phyloP scores from a whole-genome alignment of 345 rosid genomes.

The Populus alba region DNA sequence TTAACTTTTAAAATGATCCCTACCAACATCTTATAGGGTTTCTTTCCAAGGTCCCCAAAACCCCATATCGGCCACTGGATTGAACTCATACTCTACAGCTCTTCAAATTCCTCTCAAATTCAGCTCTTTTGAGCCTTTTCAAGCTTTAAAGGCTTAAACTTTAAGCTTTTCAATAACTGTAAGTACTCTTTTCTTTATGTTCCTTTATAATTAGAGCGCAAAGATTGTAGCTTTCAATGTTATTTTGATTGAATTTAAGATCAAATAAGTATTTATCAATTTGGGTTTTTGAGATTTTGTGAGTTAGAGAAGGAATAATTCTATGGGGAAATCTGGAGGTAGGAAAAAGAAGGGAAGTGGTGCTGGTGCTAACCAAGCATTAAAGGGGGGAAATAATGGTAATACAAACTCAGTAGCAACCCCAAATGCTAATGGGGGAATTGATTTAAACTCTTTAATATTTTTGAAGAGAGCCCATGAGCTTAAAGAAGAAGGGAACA shows the following conservation, averaged over 20 bases:
- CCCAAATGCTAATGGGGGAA: constrained; percentile 55
- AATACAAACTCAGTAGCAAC: constrained; percentile 17
- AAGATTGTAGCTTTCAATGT: not conserved
- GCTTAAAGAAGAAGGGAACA: constrained; percentile 95
- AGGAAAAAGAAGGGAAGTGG: constrained; percentile 68
- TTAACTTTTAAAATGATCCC: not conserved
- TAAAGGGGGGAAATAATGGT: constrained; percentile 30
- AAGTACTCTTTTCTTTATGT: not conserved
- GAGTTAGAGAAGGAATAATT: not conserved
- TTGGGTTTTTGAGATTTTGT: not conserved
- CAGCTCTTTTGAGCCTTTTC: not conserved
- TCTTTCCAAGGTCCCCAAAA: not conserved
- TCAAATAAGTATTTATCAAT: not conserved
- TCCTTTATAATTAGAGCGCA: not conserved
- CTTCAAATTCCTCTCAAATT: not conserved
- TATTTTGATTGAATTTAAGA: not conserved
- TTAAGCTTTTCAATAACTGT: constrained; percentile 4
- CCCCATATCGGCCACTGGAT: not conserved
- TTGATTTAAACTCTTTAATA: constrained; percentile 66
- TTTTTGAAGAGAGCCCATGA: constrained; percentile 84
- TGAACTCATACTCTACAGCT: not conserved
- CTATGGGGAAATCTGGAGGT: constrained; percentile 88
- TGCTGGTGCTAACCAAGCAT: constrained; percentile 47
- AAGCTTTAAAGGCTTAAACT: not conserved
- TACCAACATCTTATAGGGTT: not conserved